A percentile compares a stretch with the other conserved stretches of the same genome.
Conservation (phyloP, 805 yeast genomes). For the Kazachstania bromeliacearum region DNA sequence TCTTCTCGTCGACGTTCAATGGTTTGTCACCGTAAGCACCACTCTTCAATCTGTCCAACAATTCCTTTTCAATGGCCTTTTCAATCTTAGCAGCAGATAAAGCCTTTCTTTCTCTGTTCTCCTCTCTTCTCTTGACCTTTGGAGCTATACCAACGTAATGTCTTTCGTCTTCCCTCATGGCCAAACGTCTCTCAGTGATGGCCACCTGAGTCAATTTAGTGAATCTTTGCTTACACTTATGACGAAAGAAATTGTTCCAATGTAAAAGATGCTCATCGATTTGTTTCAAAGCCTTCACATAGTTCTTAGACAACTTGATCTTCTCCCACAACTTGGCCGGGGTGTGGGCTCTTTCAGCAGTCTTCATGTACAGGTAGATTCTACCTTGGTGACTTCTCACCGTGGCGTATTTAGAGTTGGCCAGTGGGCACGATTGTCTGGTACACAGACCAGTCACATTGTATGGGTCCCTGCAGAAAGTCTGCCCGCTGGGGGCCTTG, state of each 20-base stretch:
- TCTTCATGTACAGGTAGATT: slow-evolving; percentile 84
- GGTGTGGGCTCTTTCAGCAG: slow-evolving; percentile 94
- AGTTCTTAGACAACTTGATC: slow-evolving; percentile 80
- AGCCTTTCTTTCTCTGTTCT: slow-evolving; percentile 92
- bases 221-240: slow-evolving; percentile 92
- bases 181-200: slow-evolving; percentile 87
- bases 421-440: slow-evolving; percentile 92
- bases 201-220: slow-evolving; percentile 94
- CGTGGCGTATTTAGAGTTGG: slow-evolving; percentile 86
- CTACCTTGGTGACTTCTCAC: slow-evolving; percentile 73
- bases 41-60: slow-evolving; percentile 86
- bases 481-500: slow-evolving; percentile 80
- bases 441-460: slow-evolving; percentile 91
- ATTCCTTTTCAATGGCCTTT: slow-evolving; percentile 91
- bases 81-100: slow-evolving; percentile 94
- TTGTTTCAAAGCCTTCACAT: slow-evolving; percentile 77
- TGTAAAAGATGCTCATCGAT: slow-evolving; percentile 78
- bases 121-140: slow-evolving; percentile 91
- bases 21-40: slow-evolving; percentile 99
- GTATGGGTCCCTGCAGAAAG: slow-evolving; percentile 91
- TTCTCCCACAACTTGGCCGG: slow-evolving; percentile 95
- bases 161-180: slow-evolving; percentile 83
- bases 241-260: slow-evolving; percentile 87
- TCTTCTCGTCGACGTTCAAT: slow-evolving; percentile 86
- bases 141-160: slow-evolving; percentile 88